Percentiles rank a stretch among this genome's conserved stretches.
phyloP scores from a whole-genome alignment of 1,284 basidiomycete species.

The Trichosporon sp. region DNA sequence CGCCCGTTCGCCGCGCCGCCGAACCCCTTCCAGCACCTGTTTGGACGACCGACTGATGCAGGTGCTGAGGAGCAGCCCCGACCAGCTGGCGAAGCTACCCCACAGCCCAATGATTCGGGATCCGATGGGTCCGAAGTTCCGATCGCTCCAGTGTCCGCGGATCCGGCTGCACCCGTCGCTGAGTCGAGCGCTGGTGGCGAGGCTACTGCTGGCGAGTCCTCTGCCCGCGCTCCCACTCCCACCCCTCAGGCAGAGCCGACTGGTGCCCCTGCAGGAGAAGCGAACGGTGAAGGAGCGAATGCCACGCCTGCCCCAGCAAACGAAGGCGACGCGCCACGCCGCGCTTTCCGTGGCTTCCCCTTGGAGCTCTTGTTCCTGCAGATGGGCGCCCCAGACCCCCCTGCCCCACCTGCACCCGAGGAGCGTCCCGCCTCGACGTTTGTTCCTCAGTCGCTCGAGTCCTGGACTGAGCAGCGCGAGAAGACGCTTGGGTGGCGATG shows the following conservation, averaged over 20 bases:
- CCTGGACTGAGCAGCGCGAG: slow-evolving; percentile 47
- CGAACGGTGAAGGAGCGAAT: background rate
- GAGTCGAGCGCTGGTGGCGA: background rate
- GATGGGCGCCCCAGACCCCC: background rate
- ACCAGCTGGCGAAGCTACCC: background rate
- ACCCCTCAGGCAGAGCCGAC: background rate
- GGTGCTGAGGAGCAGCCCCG: background rate
- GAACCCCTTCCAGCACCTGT: slow-evolving; percentile 1
- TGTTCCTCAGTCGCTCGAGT: slow-evolving; percentile 40
- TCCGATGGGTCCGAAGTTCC: background rate
- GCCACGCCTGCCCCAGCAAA: background rate
- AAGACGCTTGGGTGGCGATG: slow-evolving; percentile 51
- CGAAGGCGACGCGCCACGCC: background rate
- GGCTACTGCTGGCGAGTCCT: background rate
- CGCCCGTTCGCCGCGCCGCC: background rate
- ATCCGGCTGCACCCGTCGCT: background rate
- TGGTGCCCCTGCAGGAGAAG: background rate
- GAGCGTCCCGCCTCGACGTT: slow-evolving; percentile 17
- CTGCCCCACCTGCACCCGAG: slow-evolving; percentile 9
- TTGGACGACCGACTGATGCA: background rate
- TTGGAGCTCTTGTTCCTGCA: slow-evolving; percentile 28
- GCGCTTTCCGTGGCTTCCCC: slow-evolving; percentile 18
- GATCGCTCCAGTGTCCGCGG: background rate
- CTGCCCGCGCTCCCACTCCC: background rate
- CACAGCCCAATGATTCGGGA: background rate